These are phyloP conservation scores for Ophiostoma sp. DNA, from an alignment of 2,329 filamentous ascomycete species.

Conservation along the genomic window DNA sequence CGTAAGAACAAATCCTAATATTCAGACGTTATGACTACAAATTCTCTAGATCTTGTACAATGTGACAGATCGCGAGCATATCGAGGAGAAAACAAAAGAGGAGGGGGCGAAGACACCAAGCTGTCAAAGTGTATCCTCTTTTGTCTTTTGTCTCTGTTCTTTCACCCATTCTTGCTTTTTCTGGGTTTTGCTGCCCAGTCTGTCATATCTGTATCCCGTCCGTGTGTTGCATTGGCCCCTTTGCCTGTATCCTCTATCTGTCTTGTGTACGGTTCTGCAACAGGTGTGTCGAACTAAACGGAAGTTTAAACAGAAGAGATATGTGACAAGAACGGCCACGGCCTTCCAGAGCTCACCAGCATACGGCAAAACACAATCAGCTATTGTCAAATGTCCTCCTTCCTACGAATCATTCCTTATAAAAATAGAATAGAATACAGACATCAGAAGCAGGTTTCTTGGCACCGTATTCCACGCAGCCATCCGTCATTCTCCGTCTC, in stretches of 20 bases:
- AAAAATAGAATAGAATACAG: neutral
- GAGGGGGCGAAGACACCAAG: slow-evolving; percentile 3
- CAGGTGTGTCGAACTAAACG: slow-evolving; percentile 7
- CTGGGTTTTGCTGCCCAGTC: neutral
- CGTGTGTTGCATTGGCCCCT: slow-evolving; percentile 2
- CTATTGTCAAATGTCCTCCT: neutral
- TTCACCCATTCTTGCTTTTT: neutral
- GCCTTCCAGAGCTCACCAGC: neutral
- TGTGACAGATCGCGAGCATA: slow-evolving; percentile 42
- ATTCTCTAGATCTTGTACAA: slow-evolving; percentile 46
- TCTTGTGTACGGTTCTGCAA: slow-evolving; percentile 15
- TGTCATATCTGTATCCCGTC: slow-evolving; percentile 5
- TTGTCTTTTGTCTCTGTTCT: neutral
- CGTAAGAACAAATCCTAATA: no score
- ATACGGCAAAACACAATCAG: neutral
- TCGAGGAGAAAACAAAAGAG: slow-evolving; percentile 5
- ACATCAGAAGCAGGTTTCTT: neutral
- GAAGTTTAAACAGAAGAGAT: slow-evolving; percentile 1
- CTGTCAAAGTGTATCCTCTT: slow-evolving; percentile 20
- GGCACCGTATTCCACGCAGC: slow-evolving; percentile 5
- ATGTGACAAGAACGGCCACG: neutral
- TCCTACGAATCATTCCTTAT: neutral
- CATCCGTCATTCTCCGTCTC: neutral
- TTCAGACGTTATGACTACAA: slow-evolving; percentile 29
- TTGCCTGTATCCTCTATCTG: neutral